These are phyloP conservation scores for Mimosa bimucronata DNA, from an alignment of 306 rosid genomes.

Conservation along the genomic window DNA sequence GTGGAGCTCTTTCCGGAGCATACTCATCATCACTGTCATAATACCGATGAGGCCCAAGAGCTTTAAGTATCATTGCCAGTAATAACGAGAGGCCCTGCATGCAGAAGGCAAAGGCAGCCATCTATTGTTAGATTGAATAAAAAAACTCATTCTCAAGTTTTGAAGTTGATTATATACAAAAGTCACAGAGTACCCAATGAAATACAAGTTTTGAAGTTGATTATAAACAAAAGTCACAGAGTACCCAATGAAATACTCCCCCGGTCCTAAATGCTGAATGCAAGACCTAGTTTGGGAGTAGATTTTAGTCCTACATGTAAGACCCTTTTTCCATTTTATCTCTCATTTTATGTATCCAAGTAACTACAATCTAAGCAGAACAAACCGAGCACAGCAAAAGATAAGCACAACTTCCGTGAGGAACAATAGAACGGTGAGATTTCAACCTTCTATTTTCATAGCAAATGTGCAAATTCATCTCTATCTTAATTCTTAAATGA, in stretches of 20 bases:
- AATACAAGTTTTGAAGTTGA: slow-evolving; percentile 26
- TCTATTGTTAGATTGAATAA: slow-evolving; percentile 22
- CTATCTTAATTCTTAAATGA: slow-evolving; percentile 17
- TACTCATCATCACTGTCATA: slow-evolving; percentile 84
- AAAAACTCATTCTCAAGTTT: slow-evolving; percentile 21
- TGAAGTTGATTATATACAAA: slow-evolving; percentile 1
- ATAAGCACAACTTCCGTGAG: slow-evolving; percentile 12
- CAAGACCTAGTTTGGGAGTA: too few relatives aligned
- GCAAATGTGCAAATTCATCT: slow-evolving; percentile 4
- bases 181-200: slow-evolving; percentile 6
- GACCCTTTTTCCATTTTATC: too few relatives aligned
- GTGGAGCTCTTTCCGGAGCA: slow-evolving; percentile 65
- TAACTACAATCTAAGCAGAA: slow-evolving; percentile 13
- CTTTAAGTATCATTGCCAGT: slow-evolving; percentile 81
- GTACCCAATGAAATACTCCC: background rate
- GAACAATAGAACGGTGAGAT: background rate
- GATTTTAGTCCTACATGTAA: too few relatives aligned
- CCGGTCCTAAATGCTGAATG: too few relatives aligned
- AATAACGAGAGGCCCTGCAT: slow-evolving; percentile 68
- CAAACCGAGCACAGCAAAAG: background rate
- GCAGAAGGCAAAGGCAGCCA: slow-evolving; percentile 27
- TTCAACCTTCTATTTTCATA: background rate
- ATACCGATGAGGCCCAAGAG: slow-evolving; percentile 68
- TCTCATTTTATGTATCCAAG: background rate
- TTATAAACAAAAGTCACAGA: background rate